Evolutionary conservation across 2,329 filamentous ascomycete genomes (phyloP).

Genomic region (Ophiocordyceps camponoti-rufipedis): DNA sequence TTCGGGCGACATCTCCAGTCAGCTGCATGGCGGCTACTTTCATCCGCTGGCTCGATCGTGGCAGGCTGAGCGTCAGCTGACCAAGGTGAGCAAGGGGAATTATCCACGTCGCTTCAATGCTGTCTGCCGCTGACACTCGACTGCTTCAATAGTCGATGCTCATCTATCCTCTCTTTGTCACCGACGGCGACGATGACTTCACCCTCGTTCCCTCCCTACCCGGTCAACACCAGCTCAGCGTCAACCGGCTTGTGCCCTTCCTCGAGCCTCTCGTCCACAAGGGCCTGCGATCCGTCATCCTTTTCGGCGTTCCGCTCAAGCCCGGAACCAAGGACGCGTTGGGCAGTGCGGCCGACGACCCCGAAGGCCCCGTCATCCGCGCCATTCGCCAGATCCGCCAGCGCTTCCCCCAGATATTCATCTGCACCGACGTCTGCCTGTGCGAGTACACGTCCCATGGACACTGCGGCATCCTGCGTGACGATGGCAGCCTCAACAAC

Average conservation of each 20-base stretch:
- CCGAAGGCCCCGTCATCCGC: constrained; percentile 77
- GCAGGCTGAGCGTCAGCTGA: constrained; percentile 72
- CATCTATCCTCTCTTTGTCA: constrained; percentile 93
- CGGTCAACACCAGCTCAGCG: constrained; percentile 70
- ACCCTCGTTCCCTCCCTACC: constrained; percentile 78
- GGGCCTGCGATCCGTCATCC: constrained; percentile 79
- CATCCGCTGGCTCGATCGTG: constrained; percentile 64
- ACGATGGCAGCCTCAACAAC: constrained; percentile 89
- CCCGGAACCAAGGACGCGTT: constrained; percentile 75
- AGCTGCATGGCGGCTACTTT: constrained; percentile 68
- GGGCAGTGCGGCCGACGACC: constrained; percentile 83
- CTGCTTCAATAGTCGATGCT: constrained; percentile 61
- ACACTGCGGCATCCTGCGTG: constrained; percentile 87
- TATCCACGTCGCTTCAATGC: not conserved
- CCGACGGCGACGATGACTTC: constrained; percentile 86
- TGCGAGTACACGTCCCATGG: constrained; percentile 98
- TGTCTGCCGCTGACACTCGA: not conserved
- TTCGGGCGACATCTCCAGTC: constrained; percentile 59
- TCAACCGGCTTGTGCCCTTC: constrained; percentile 74
- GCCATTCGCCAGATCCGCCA: constrained; percentile 70
- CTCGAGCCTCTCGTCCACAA: constrained; percentile 76
- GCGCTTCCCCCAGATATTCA: constrained; percentile 78
- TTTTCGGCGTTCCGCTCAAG: constrained; percentile 83
- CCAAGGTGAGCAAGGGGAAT: constrained; percentile 38
- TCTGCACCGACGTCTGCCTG: constrained; percentile 83